Evolutionary conservation across 169 alveolate genomes (phyloP).

Genomic region (Eimeria sp.): DNA sequence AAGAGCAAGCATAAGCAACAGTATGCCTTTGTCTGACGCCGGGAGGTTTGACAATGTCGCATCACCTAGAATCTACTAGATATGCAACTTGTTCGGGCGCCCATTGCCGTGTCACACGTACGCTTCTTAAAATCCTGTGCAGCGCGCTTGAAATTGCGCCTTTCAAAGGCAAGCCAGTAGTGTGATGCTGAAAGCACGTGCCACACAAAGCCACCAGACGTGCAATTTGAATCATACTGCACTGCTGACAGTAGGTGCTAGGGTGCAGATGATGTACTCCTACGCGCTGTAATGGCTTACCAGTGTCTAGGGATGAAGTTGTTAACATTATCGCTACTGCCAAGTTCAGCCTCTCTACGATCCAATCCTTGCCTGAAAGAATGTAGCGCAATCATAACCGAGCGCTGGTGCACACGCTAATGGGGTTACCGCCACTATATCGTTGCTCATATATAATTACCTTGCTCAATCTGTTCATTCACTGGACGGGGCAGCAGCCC

Average conservation of each 20-base stretch:
- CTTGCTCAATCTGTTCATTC: conserved; percentile 34
- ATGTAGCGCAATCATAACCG: neutral
- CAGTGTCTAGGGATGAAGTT: conserved; percentile 33
- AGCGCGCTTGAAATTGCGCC: conserved; percentile 19
- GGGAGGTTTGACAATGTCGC: too few relatives aligned
- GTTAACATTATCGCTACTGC: conserved; percentile 45
- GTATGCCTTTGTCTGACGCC: neutral
- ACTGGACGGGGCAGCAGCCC: conserved; percentile 28
- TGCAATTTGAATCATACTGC: neutral
- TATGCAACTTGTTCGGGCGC: too few relatives aligned
- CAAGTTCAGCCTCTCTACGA: conserved; percentile 27
- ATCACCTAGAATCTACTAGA: neutral
- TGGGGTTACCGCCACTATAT: neutral
- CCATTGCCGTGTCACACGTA: neutral
- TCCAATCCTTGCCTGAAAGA: conserved; percentile 23
- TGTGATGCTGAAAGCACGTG: conserved; percentile 8
- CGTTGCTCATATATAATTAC: neutral
- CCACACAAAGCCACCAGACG: neutral
- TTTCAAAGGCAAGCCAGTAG: conserved; percentile 68
- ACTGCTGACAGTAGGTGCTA: too few relatives aligned
- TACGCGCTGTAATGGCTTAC: neutral
- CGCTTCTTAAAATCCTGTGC: conserved; percentile 20
- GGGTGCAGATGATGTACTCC: neutral
- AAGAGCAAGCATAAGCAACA: conserved; percentile 9
- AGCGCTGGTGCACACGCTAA: neutral